Evolutionary conservation across 2,329 filamentous ascomycete species (phyloP), one percentile per base, ranked within the genome.

Genomic region (Scopulariopsis brevicaulis): DNA sequence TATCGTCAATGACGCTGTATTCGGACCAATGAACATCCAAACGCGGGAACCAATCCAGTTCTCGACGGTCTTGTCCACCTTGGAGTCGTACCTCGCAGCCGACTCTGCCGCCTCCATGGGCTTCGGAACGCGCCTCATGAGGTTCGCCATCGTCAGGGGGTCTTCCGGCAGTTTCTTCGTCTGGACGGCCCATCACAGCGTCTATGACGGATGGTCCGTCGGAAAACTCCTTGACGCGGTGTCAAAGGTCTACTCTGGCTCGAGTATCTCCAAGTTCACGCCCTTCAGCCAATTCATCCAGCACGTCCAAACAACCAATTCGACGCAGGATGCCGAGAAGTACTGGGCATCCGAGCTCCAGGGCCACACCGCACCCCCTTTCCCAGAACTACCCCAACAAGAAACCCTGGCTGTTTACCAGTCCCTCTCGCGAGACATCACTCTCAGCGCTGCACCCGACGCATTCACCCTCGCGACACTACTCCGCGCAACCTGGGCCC

Each of bases 151-250:
- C 15, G 66, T 78, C 14, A 57, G 66, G 4, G 68, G 71, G 34
- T 59, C 63, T 5, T 65, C 65, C 6, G 67, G 64, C 40, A 70
- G 67, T 52, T 64, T 67, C 15, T 79, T 82, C 60, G 73, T 82
- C 18, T 67, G 79, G 60, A 78, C 77, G 1, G 76, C 80, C 68
- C 79, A 83, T 61, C 80, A 83, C 61, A 77, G 74, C 5, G 64
- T 82, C 0, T 83, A 83, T 59, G 80, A 83, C 56, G 80, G 80
- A 24, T 82, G 79, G 79, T 76, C 74, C 0, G 77, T 80, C 74
- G 75, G 74, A 3, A 64, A 79, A 2, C 65, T 80, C 1, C 70
- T 80, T 20, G 75, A 77, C 25, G 72, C 73, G 43, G 72, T 79
- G 46, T 77, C 78, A 63, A 68, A 69, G 43, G 73, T 73, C 2